These are phyloP conservation scores for Arctium lappa DNA, from an alignment of 129 eudicot genomes.

Conservation along the genomic window DNA sequence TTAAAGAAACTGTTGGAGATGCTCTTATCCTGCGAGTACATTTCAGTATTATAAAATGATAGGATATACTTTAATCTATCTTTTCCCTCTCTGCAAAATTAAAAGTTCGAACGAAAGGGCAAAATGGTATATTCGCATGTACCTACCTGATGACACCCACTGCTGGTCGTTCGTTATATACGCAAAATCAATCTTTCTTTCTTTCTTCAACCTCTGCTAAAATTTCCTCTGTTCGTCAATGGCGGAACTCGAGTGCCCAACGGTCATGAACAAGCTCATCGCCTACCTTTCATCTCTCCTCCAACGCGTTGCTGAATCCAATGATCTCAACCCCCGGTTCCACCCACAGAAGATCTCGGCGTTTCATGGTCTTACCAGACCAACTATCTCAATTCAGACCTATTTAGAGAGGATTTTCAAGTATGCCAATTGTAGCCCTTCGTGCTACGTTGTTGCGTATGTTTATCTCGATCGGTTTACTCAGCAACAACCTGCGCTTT, in stretches of 20 bases:
- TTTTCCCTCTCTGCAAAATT: constrained; percentile 27
- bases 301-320: constrained; percentile 62
- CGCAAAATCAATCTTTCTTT: constrained; percentile 12
- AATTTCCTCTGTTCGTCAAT: constrained; percentile 29
- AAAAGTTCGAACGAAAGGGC: constrained; percentile 20
- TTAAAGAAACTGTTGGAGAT: too few relatives aligned
- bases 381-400: constrained; percentile 65
- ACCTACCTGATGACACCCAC: constrained; percentile 32
- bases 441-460: constrained; percentile 80
- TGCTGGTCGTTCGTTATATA: constrained; percentile 45
- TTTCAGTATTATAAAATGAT: neutral
- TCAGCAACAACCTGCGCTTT: constrained; percentile 63
- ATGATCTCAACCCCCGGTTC: constrained; percentile 44
- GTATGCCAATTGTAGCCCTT: constrained; percentile 91
- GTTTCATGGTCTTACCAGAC: constrained; percentile 71
- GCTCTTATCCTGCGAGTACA: too few relatives aligned
- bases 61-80: neutral
- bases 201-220: constrained; percentile 10
- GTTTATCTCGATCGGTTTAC: constrained; percentile 86
- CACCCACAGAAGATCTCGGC: constrained; percentile 64
- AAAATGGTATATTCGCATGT: constrained; percentile 6
- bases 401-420: constrained; percentile 78
- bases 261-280: constrained; percentile 55
- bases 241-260: constrained; percentile 75
- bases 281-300: constrained; percentile 72